These are phyloP conservation scores for Botryotinia globosa DNA, from an alignment of 2,329 filamentous ascomycete genomes.

Conservation along the genomic window DNA sequence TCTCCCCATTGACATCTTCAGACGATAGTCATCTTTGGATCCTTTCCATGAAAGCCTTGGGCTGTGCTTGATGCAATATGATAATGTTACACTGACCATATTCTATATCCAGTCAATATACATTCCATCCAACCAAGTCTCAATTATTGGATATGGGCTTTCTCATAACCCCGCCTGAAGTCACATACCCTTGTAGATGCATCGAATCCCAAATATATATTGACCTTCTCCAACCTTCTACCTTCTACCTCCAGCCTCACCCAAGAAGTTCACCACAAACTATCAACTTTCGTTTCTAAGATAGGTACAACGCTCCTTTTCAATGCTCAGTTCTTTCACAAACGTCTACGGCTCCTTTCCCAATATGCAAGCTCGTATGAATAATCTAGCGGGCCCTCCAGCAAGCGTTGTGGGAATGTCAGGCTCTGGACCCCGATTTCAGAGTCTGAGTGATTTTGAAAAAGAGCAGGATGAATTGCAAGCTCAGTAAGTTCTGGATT, in stretches of 20 bases:
- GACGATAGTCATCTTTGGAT: background rate
- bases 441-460: conserved; percentile 8
- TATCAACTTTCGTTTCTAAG: background rate
- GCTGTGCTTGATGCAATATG: background rate
- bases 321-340: background rate
- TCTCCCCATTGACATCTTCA: background rate
- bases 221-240: background rate
- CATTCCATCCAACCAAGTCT: background rate
- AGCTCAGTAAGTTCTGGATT: conserved; percentile 3
- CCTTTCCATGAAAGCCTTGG: background rate
- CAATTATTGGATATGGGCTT: background rate
- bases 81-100: background rate
- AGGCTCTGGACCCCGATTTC: background rate
- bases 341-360: background rate
- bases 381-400: background rate
- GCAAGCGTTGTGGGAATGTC: background rate
- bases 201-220: background rate
- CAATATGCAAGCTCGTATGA: background rate
- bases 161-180: background rate
- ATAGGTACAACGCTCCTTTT: background rate
- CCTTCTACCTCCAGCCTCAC: background rate
- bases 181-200: background rate
- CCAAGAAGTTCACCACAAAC: background rate
- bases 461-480: conserved; percentile 13
- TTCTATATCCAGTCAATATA: background rate